Base-by-base conservation (phyloP, 306 rosid genomes). In the Prunus mira region DNA sequence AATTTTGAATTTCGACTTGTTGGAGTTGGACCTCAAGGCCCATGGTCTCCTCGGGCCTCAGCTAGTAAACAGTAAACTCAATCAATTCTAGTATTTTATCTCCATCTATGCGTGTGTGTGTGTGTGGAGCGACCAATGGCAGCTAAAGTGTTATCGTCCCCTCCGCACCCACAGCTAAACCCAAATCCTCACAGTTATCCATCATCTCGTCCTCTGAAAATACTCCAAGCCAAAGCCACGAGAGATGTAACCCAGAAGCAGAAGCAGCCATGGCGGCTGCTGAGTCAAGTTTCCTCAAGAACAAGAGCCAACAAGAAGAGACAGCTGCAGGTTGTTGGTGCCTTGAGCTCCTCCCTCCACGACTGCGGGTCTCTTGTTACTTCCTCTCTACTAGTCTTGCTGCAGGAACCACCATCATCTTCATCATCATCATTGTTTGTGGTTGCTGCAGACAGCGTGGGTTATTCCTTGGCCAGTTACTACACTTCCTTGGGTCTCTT, bases 401-500 rank as follows among this genome's bases (percentile, higher is more conserved):
- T 56, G 76, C 20, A 45, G 22, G 67, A 72, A 57, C 67, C 46
- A 41, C 67, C 62, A 28, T 28, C 67, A 62, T n/a, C 71, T 9
- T 22, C 52, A n/a, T 46, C 69, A 28, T 60, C 69, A 3, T 17
- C 19, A 22, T 61, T 65, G 46, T 63, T 73, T 52, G 67, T 76
- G 56, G 76, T 73, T 84, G 6, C 87, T 2, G 81, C 96, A 12
- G 97, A 90, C 5, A 79, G 50, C 71, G 62, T 25, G 32, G 96
- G 98, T 45, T 92, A 95, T 55, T 95, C 97, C 32, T 18, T 76
- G 82, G 97, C 97, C 57, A 95, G 97, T 73, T 92, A 95, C 84
- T 95, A 95, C 67, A 95, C 98, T 75, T 95, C 98, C 60, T 67
- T 95, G 65, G 98, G 98, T 55, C 96, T 95, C 76, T 95, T 95